A percentile compares a stretch with the other conserved stretches of the same genome.
Conservation (phyloP, 441 rosid genomes). For the Eugenia klotzschiana region DNA sequence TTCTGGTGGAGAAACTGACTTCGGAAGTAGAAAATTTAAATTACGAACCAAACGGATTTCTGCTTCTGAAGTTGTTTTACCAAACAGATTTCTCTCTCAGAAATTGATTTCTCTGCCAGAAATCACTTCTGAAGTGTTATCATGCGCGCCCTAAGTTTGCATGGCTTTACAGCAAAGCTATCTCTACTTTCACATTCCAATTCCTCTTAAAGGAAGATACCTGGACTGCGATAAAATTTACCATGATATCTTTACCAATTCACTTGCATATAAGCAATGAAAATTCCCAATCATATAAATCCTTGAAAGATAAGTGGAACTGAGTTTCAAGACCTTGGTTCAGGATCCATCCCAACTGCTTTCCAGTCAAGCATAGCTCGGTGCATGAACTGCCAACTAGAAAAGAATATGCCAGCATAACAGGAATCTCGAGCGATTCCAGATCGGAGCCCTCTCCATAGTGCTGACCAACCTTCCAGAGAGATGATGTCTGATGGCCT, state of each 20-base stretch:
- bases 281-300: neutral
- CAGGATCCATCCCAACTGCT: conserved; percentile 75
- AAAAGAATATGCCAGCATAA: conserved; percentile 70
- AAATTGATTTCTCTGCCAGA: no score
- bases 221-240: neutral
- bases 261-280: neutral
- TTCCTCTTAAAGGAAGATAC: neutral
- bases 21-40: no score
- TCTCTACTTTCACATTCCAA: neutral
- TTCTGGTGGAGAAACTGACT: no score
- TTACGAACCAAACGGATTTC: no score
- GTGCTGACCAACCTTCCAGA: conserved; percentile 64
- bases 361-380: conserved; percentile 71
- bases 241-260: neutral
- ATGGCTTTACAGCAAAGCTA: neutral
- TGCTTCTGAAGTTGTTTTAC: no score
- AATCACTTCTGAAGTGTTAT: no score
- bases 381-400: conserved; percentile 74
- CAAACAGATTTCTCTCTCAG: no score
- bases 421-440: conserved; percentile 65
- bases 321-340: conserved; percentile 40
- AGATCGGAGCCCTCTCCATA: conserved; percentile 68
- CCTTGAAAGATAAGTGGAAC: neutral
- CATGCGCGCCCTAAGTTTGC: no score
- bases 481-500: conserved; percentile 47